Base-by-base conservation (phyloP, 2,329 filamentous ascomycete species). In the Nothomitra cinnamomea region DNA sequence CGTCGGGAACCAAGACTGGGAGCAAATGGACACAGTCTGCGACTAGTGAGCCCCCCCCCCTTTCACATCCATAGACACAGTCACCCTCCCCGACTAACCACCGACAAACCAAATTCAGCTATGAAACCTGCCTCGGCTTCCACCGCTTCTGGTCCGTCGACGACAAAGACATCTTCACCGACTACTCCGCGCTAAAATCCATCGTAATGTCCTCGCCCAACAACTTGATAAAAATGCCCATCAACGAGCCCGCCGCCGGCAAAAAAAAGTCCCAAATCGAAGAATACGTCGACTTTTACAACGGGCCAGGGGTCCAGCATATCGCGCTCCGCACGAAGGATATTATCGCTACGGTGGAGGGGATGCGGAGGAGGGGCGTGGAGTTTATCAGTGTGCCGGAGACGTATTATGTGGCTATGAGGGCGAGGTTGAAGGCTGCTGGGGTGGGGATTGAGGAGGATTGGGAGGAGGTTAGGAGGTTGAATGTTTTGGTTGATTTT, bases 71-170 rank as follows among this genome's bases (percentile, higher is more conserved):
- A 17, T 36, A n/a, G 7, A 21, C 8, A 17, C 21, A 25, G 2
- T 21, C 5, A 10, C 21, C 15, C 3, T 5, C 43, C 3, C 21
- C 19, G 12, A 2, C n/a, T n/a, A n/a, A n/a, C n/a, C n/a, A n/a
- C n/a, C n/a, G n/a, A n/a, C n/a, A n/a, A n/a, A n/a, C n/a, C n/a
- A n/a, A n/a, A n/a, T n/a, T n/a, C 19, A 76, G 85, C 68, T 96
- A 95, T 72, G 89, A 95, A 71, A 79, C 82, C 58, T 85, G 83
- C 57, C 83, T 95, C 25, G 84, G 83, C 53, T 95, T 95, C 78
- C 88, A 95, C 72, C 86, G 89, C 60, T 95, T 95, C 81, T 95
- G 90, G 90, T 87, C 82, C 53, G 89, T 95, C 55, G 90, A 95
- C 67, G 90, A 95, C 73, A 84, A 80, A 60, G 80, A 94, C 65